phyloP scores from a whole-genome alignment of 345 rosid species.

The Orychophragmus violaceus region DNA sequence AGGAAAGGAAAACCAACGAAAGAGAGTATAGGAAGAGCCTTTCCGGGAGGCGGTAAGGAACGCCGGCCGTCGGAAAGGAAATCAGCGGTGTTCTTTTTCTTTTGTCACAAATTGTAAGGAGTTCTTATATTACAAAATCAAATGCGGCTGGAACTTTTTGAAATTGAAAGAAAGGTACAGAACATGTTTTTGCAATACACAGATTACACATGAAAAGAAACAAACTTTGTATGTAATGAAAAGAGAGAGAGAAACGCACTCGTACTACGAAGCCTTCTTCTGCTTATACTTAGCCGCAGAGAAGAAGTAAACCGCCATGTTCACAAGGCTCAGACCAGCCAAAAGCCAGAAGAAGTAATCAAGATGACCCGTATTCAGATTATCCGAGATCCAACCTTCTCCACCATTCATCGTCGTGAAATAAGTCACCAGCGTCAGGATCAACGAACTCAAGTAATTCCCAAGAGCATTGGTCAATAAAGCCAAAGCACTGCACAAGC shows the following conservation, averaged over 20 bases:
- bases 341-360: constrained; percentile 95
- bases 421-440: constrained; percentile 66
- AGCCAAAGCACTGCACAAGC: constrained; percentile 72
- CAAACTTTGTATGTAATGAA: constrained; percentile 4
- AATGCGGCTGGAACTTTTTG: background rate
- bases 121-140: no score
- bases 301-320: constrained; percentile 55
- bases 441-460: constrained; percentile 76
- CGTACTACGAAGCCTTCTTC: constrained; percentile 46
- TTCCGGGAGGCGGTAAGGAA: no score
- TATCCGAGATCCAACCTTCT: constrained; percentile 85
- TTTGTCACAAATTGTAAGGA: no score
- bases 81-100: no score
- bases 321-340: constrained; percentile 63
- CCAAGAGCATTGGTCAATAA: constrained; percentile 77
- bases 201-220: constrained; percentile 1
- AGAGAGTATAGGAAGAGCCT: no score
- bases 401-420: constrained; percentile 55
- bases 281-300: constrained; percentile 66
- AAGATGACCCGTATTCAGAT: constrained; percentile 80
- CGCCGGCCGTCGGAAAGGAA: no score
- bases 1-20: no score
- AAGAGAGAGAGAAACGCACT: background rate
- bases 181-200: background rate
- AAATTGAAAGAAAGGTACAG: constrained; percentile 5